Evolutionary conservation across 179 eudicot genomes (phyloP).

Genomic region (Silene coronaria): DNA sequence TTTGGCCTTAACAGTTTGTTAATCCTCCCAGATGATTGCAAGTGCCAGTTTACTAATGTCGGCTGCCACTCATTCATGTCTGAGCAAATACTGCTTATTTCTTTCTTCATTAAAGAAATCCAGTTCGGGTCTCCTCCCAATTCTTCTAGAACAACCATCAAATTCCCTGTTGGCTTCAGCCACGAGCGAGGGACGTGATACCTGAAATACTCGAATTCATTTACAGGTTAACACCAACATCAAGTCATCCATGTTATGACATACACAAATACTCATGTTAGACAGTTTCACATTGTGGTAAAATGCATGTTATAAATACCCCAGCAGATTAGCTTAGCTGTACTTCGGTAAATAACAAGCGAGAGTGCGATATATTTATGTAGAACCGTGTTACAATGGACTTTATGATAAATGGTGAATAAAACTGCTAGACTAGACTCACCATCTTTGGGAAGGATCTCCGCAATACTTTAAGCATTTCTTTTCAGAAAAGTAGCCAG

Average conservation of each 20-base stretch:
- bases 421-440: slow-evolving; percentile 8
- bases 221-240: slow-evolving; percentile 9
- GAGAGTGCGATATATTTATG: too few species aligned
- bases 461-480: slow-evolving; percentile 87
- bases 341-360: too few species aligned
- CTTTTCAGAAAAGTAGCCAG: slow-evolving; percentile 69
- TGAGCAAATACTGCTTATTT: slow-evolving; percentile 66
- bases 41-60: slow-evolving; percentile 54
- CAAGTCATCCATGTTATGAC: too few species aligned
- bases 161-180: slow-evolving; percentile 71
- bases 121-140: slow-evolving; percentile 77
- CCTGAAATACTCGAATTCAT: slow-evolving; percentile 81
- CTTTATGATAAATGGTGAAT: not conserved
- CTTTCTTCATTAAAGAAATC: slow-evolving; percentile 70
- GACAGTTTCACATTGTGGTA: too few species aligned
- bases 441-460: slow-evolving; percentile 96
- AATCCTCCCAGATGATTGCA: slow-evolving; percentile 67
- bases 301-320: too few species aligned
- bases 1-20: slow-evolving; percentile 68
- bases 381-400: too few species aligned
- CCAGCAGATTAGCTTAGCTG: too few species aligned
- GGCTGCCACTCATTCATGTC: slow-evolving; percentile 96
- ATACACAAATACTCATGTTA: too few species aligned
- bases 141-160: slow-evolving; percentile 87
- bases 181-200: slow-evolving; percentile 95